These are phyloP conservation scores for Cercospora citrullina DNA, from an alignment of 2,329 filamentous ascomycete species.

Conservation along the genomic window DNA sequence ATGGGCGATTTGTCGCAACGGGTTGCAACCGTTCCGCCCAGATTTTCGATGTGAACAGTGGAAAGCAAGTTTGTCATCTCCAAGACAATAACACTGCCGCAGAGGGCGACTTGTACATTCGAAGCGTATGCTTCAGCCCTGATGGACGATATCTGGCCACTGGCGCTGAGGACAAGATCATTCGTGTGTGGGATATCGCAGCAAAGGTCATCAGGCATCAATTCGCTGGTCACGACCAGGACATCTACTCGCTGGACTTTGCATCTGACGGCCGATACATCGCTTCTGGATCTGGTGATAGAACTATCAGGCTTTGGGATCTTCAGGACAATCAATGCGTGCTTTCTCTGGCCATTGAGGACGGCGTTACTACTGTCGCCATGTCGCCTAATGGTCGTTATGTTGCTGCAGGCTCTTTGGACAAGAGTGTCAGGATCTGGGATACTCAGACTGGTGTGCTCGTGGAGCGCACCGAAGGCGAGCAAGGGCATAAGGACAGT, in stretches of 20 bases:
- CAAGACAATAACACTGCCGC: constrained; percentile 87
- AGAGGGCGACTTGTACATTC: constrained; percentile 90
- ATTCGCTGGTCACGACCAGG: constrained; percentile 96
- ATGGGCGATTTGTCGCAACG: constrained; percentile 93
- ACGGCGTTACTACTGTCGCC: constrained; percentile 95
- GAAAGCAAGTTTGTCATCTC: constrained; percentile 83
- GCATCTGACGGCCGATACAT: constrained; percentile 91
- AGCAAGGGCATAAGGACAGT: constrained; percentile 93
- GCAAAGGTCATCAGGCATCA: constrained; percentile 82
- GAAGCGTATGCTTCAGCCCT: constrained; percentile 97
- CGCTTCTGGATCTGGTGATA: constrained; percentile 90
- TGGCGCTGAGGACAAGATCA: constrained; percentile 95
- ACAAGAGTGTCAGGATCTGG: constrained; percentile 98
- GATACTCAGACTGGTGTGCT: constrained; percentile 83
- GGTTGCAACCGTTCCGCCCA: constrained; percentile 99
- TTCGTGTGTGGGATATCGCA: constrained; percentile 94
- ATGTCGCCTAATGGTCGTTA: constrained; percentile 94
- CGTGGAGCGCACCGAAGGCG: constrained; percentile 86
- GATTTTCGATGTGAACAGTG: constrained; percentile 89
- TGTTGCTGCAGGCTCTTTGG: constrained; percentile 90
- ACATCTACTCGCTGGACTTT: constrained; percentile 97
- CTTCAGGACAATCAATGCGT: constrained; percentile 81
- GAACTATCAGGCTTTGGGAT: constrained; percentile 95
- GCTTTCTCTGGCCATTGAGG: constrained; percentile 86
- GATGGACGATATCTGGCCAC: constrained; percentile 93